Evolutionary conservation across 768 basidiomycete genomes (phyloP), one percentile per base, ranked within the genome.

Genomic region (Mycena sanguinolenta): DNA sequence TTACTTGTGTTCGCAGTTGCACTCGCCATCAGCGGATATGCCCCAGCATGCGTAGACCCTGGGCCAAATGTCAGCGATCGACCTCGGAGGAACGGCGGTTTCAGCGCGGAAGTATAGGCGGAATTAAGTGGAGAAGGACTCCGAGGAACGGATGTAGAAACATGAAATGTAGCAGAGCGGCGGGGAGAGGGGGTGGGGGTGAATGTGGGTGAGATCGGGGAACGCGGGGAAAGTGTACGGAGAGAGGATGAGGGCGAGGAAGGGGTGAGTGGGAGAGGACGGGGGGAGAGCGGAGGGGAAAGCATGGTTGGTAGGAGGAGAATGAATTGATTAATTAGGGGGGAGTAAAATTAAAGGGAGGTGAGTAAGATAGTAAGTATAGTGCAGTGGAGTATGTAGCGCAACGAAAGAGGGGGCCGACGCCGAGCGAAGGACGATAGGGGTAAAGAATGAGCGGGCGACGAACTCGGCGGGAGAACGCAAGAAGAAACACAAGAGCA

Each of bases 61-160:
- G 46, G 62, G 8, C 46, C 46, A 25, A 63, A 38, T 17, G 62
- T 63, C 49, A 63, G 62, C 52, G 28, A 23, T 34, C 62, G 62
- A 25, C 53, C 36, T 25, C 62, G 62, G 23, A 23, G 62, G 32
- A 16, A 62, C n/a, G 63, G 61, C 23, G 30, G 32, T 8, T 21
- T 6, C 34, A 23, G 55, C 21, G 34, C 19, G 16, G 53, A 32
- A 8, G 54, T 39, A 46, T 21, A 38, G 39, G 39, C 42, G 38
- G 13, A 12, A 21, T 36, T 25, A 16, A 42, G 23, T 5, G 36
- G 36, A 58, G 14, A 16, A 14, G 23, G 23, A 42, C n/a, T n/a
- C n/a, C n/a, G 32, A 6, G 55, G 8, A n/a, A 23, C 10, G 9
- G 32, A 34, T n/a, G n/a, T n/a, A n/a, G n/a, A n/a, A n/a, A n/a